Percentiles rank a stretch among this genome's conserved stretches.
Conservation (phyloP, 371 early-diverging fungal genomes). For the Nematocida parisii region DNA sequence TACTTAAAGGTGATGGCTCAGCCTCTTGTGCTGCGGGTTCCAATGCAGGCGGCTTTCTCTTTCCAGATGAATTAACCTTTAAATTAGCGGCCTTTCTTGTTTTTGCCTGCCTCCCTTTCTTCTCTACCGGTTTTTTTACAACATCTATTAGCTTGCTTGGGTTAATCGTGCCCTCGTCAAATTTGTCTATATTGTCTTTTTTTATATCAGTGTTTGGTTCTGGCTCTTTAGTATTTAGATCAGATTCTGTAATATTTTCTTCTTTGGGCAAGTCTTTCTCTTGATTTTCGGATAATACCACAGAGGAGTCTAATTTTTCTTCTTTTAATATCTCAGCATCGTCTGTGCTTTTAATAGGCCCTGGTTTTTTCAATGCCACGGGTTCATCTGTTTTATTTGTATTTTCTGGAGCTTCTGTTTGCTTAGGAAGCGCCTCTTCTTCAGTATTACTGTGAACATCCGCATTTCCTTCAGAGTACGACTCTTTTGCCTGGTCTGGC, state of each 20-base stretch:
- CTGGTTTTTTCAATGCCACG: neutral
- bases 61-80: neutral
- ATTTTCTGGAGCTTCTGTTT: neutral
- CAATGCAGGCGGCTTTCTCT: neutral
- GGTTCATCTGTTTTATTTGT: slow-evolving; percentile 2
- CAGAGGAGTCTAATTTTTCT: no score
- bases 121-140: neutral
- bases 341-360: neutral
- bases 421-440: neutral
- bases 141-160: neutral
- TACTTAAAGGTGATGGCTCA: no score
- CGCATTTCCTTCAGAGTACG: neutral
- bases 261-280: neutral
- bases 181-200: neutral
- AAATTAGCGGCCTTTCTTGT: neutral
- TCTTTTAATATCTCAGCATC: no score
- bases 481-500: neutral
- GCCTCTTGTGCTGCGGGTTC: no score
- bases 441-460: neutral
- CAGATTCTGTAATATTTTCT: neutral
- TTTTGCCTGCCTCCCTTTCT: neutral
- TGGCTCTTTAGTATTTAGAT: neutral
- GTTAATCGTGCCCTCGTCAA: neutral
- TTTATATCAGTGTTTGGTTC: neutral
- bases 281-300: no score